Conservation (phyloP, 805 yeast genomes). For the fission yeast (Schizosaccharomyces pombe) region DNA sequence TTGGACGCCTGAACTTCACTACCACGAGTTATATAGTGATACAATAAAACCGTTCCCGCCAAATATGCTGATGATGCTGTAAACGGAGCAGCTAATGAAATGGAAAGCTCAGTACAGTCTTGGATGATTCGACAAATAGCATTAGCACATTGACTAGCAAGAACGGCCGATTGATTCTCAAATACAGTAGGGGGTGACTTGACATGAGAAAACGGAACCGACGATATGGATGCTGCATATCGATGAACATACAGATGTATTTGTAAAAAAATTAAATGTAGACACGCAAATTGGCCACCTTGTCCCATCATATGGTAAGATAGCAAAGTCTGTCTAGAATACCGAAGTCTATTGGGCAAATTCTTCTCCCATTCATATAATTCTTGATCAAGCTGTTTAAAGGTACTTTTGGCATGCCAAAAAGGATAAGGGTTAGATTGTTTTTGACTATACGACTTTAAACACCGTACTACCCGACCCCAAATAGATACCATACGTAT, state of each 20-base stretch:
- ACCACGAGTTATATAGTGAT: neutral
- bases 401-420: neutral
- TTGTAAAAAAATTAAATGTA: slow-evolving; percentile 1
- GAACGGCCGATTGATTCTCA: neutral
- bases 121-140: neutral
- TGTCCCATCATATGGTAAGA: neutral
- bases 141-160: neutral
- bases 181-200: neutral
- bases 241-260: neutral
- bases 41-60: neutral
- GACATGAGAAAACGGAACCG: neutral
- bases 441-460: neutral
- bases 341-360: neutral
- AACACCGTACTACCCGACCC: slow-evolving; percentile 1
- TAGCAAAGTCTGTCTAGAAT: neutral
- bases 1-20: neutral
- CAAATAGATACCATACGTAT: neutral
- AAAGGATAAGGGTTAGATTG: neutral
- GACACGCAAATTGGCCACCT: neutral
- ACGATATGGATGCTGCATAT: neutral
- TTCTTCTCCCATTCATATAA: neutral
- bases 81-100: neutral
- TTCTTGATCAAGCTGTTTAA: neutral
- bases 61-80: neutral
- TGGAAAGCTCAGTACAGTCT: neutral